Conservation (phyloP, 2,329 filamentous ascomycete species). For the Aureobasidium vineae region DNA sequence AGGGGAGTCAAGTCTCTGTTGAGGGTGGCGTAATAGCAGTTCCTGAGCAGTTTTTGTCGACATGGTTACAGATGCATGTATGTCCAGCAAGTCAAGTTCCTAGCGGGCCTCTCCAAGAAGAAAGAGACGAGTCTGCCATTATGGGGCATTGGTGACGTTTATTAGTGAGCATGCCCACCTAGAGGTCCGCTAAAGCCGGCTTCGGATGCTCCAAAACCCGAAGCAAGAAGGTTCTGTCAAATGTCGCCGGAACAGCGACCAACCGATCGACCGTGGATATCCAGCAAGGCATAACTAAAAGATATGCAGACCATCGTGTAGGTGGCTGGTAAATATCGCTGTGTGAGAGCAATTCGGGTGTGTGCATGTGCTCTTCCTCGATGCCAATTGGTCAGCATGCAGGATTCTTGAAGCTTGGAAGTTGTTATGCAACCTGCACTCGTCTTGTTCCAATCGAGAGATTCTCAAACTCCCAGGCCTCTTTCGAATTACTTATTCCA, state of each 20-base stretch:
- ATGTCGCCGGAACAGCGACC: neutral
- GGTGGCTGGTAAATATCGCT: neutral
- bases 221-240: constrained; percentile 3
- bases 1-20: constrained; percentile 66
- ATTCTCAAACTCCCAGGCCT: neutral
- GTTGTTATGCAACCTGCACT: neutral
- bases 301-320: neutral
- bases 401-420: neutral
- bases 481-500: neutral
- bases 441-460: neutral
- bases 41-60: constrained; percentile 31
- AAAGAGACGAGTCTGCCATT: neutral
- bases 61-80: constrained; percentile 27
- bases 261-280: neutral
- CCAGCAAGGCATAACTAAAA: neutral
- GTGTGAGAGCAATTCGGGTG: neutral
- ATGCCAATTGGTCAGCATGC: constrained; percentile 4
- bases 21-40: constrained; percentile 53
- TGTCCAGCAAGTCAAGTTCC: neutral
- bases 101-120: neutral
- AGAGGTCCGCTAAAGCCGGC: neutral
- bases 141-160: constrained; percentile 21
- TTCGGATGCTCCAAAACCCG: constrained; percentile 8
- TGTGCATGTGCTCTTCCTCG: neutral
- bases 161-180: constrained; percentile 13